Evolutionary conservation across 1,139 yeast genomes (phyloP), one percentile per base, ranked within the genome.

Genomic region (Geotrichum australiense): DNA sequence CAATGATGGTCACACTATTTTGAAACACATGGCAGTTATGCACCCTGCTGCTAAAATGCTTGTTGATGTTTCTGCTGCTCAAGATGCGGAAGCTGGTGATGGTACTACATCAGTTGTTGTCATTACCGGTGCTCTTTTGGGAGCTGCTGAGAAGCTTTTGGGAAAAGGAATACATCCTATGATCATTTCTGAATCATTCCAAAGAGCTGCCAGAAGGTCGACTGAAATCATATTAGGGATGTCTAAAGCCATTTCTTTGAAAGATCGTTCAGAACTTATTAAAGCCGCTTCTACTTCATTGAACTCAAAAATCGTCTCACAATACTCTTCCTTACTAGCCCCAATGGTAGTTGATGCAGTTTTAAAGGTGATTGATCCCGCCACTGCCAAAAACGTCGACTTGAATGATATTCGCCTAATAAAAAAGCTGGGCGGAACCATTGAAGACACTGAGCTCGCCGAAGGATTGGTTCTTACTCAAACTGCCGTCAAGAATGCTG

Each of bases 31-130:
- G 95, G 96, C 96, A 3, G 91, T 87, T 35, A 71, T 87, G 56
- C 96, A 87, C 59, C 98, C 99, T 2, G 99, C 96, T 2, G 98
- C 98, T 2, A 80, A 89, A 58, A 91, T 93, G 97, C 74, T 91
- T 54, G 98, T 91, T 39, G 98, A 93, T 61, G 86, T 93, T 22
- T 82, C 95, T 50, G 96, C 91, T 37, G 97, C 98, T 1, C 98
- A 91, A 65, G 98, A 91, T 57, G 81, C 89, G 26, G 99, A 89
- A 62, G 97, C 98, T 18, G 99, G 99, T 45, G 99, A 91, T 61
- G 99, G 99, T 51, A 91, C 99, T 33, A 91, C 99, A 0, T 80
- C 96, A 1, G 98, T 91, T 28, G 98, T 94, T 26, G 91, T 91
- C 47, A 71, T 91, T 52, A 86, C 97, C 3, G 98, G 99, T 23